Conservation (phyloP, 768 basidiomycete species). For the Panus rudis region DNA sequence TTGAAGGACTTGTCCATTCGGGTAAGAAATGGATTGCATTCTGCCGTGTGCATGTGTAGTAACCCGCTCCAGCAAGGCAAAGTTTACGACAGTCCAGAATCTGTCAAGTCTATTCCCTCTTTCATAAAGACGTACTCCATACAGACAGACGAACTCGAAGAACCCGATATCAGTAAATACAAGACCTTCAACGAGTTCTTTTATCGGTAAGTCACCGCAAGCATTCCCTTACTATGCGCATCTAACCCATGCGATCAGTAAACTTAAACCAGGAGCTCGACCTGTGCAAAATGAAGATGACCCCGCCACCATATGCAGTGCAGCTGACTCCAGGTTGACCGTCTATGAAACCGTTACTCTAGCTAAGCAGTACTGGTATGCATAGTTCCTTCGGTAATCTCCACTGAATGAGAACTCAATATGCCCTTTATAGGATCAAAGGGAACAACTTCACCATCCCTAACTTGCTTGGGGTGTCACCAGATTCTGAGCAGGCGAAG, state of each 20-base stretch:
- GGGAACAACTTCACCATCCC: constrained; percentile 65
- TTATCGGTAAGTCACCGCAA: constrained; percentile 31
- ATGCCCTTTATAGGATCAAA: constrained; percentile 43
- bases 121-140: constrained; percentile 54
- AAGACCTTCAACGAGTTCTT: constrained; percentile 78
- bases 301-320: constrained; percentile 46
- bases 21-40: constrained; percentile 21
- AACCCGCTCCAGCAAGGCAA: constrained; percentile 37
- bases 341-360: constrained; percentile 53
- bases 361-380: constrained; percentile 65
- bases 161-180: constrained; percentile 58
- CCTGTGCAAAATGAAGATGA: constrained; percentile 52
- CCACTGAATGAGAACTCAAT: background rate
- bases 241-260: constrained; percentile 23
- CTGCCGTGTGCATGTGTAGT: background rate
- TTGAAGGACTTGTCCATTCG: constrained; percentile 50
- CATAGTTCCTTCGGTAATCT: background rate
- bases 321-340: constrained; percentile 69
- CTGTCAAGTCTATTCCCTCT: constrained; percentile 43
- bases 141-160: constrained; percentile 48
- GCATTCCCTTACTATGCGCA: background rate
- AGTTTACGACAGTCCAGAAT: constrained; percentile 47
- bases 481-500: constrained; percentile 33
- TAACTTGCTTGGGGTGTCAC: constrained; percentile 42
- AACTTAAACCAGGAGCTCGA: constrained; percentile 52